Base-by-base conservation (phyloP, 2,329 filamentous ascomycete genomes). In the Aspergillus novoparasiticus region DNA sequence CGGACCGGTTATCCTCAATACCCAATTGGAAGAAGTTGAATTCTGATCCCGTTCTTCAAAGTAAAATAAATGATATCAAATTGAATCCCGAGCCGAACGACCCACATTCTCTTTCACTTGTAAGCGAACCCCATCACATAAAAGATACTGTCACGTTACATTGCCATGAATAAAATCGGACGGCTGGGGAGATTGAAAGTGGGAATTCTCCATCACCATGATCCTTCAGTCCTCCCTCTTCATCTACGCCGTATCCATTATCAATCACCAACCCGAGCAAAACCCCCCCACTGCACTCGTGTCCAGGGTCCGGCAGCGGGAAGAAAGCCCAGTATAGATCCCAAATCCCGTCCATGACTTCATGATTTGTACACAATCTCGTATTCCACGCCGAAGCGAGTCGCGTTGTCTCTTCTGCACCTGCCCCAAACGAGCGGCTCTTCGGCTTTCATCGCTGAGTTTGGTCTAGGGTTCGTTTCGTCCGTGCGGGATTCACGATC, bases 141-240 rank as follows among this genome's bases (percentile, higher is more conserved):
- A 43, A 1, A 43, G 16, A 19, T 14, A 21, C 41, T 11, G 41
- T 43, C 41, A 43, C 43, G 21, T 48, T 48, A 30, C 28, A 32
- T 32, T 4, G 28, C 19, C 19, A 32, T 21, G 16, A n/a, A 21
- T 12, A 6, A 32, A 34, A 30, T 26, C 16, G 12, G 16, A 28
- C 28, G 48, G 48, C 48, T 51, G 48, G 48, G 34, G 48, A 51
- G 48, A 51, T 51, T 51, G 48, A 34, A 51, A 51, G 48, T 51
- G 48, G 48, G 2, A n/a, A 48, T 48, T 10, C 32, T 34, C 11
- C 11, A 34, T 32, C 14, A n/a, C 39, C 39, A 3, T n/a, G 39
- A 41, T 41, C 39, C 39, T 41, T 41, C 39, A 6, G 4, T 4
- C 28, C 16, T 32, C 16, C 10, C 14, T n/a, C 16, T n/a, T n/a